Evolutionary conservation across 23 red algal species (phyloP), one percentile per base, ranked within the genome.

Genomic region (Agarophyton chilense): DNA sequence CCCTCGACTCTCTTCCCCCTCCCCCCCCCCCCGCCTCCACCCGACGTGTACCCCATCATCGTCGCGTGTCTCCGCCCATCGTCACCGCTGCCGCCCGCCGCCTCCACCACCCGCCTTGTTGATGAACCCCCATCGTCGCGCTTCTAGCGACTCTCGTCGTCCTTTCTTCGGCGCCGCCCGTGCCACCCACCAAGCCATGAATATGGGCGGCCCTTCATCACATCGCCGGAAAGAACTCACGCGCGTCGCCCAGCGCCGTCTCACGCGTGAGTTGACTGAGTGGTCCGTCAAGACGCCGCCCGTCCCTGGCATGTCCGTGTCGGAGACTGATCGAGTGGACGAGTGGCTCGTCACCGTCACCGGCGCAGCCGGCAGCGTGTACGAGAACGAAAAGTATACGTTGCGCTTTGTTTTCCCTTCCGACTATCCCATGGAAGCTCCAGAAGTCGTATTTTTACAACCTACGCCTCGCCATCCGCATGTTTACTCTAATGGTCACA

Each of bases 351-450:
- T 98, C 24, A 92, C 84, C 49, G 86, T 98, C n/a, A 80, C 65
- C 28, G 95, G 95, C 21, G 95, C 95, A 11, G 90, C 92, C 38
- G 83, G 85, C 14, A 89, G 89, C 32, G 92, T 98, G 24, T 98
- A 91, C 72, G 82, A 84, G 11, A 87, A 84, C 35, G 95, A 98
- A 72, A 41, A 76, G 41, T 98, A 94, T 88, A 82, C 64, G 42
- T 85, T 98, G 42, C 90, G 92, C 11, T 98, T 98, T 82, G 51
- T 85, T 38, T 98, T 98, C 60, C 95, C 95, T 38, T 50, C 81
- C 2, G 95, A 98, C 62, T 98, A 98, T 49, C 95, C 95, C 39
- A 94, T 98, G 81, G 95, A 98, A 75, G 71, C 95, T 16, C 95
- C 95, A 4, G 95, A 98, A 82, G 92, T 98, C 31, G 78, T 94